Conservation (phyloP, 306 rosid species). For the Dalbergia cultrata region DNA sequence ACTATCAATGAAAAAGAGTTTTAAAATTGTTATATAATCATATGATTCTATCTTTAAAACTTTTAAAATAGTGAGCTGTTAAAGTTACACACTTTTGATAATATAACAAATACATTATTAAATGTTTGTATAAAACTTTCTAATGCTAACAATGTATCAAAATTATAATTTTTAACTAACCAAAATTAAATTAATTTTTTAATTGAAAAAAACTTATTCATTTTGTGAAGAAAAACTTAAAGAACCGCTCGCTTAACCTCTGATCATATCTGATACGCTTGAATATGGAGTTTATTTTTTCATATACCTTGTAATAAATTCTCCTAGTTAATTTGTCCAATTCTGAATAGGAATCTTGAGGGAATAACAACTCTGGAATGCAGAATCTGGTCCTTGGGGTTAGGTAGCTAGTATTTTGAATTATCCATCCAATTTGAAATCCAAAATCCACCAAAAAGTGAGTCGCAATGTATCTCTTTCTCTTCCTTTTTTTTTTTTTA, state of each 20-base stretch:
- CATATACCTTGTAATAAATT: not conserved
- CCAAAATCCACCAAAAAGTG: constrained; percentile 22
- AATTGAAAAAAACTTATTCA: no score
- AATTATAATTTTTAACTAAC: no score
- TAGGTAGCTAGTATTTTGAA: constrained; percentile 50
- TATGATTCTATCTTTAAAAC: no score
- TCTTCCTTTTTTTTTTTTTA: not conserved
- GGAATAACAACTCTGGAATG: constrained; percentile 19
- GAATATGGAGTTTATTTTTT: not conserved
- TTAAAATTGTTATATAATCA: no score
- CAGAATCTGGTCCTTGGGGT: constrained; percentile 51
- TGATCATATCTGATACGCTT: not conserved
- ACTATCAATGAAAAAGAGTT: no score
- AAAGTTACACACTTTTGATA: no score
- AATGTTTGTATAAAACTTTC: no score
- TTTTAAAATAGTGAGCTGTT: no score
- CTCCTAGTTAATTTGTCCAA: not conserved
- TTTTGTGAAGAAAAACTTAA: no score
- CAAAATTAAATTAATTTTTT: no score
- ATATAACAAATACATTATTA: no score
- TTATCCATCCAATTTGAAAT: not conserved
- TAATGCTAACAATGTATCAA: no score
- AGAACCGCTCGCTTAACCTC: not conserved
- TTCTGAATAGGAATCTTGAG: constrained; percentile 9
- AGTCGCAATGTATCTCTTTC: not conserved